phyloP scores from a whole-genome alignment of 495 filamentous ascomycete species.

The Lepidopterella palustris region DNA sequence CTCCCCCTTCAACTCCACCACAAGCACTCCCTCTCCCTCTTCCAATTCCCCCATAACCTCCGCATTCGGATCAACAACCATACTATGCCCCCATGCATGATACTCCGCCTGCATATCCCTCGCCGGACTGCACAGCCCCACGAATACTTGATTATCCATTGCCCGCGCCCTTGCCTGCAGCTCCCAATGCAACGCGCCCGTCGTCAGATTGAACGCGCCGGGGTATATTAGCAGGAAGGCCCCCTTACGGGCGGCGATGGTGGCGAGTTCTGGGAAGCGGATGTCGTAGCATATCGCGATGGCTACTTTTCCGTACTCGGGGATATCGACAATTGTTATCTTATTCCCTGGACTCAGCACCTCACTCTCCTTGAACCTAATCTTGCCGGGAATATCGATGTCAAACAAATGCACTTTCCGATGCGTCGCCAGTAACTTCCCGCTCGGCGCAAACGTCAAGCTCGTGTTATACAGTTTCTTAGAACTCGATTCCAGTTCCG shows the following conservation, averaged over 20 bases:
- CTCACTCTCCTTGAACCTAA: conserved; percentile 84
- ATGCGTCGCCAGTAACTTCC: conserved; percentile 74
- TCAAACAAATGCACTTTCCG: conserved; percentile 98
- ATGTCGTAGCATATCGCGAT: conserved; percentile 96
- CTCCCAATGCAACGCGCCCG: conserved; percentile 86
- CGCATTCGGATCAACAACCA: conserved; percentile 87
- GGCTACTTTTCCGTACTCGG: conserved; percentile 77
- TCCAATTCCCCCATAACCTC: conserved; percentile 65
- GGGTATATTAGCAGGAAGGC: conserved; percentile 85
- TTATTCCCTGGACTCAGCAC: conserved; percentile 77
- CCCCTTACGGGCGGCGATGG: conserved; percentile 75
- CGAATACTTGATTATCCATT: conserved; percentile 91
- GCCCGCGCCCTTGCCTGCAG: conserved; percentile 76
- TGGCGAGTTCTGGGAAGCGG: conserved; percentile 90
- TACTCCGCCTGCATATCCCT: conserved; percentile 72
- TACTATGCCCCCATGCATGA: conserved; percentile 84
- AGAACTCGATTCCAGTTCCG: conserved; percentile 55
- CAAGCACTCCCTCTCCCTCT: conserved; percentile 68
- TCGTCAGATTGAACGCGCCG: conserved; percentile 92
- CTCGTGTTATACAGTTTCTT: conserved; percentile 89
- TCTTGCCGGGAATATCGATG: conserved; percentile 94
- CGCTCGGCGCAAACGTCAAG: conserved; percentile 71
- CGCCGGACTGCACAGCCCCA: conserved; percentile 86
- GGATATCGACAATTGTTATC: conserved; percentile 73
- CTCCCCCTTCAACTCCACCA: conserved; percentile 63